Percentiles rank a stretch among this genome's conserved stretches.
Conservation (phyloP, 352 stramenopile genomes). For the Pythium brassicae region DNA sequence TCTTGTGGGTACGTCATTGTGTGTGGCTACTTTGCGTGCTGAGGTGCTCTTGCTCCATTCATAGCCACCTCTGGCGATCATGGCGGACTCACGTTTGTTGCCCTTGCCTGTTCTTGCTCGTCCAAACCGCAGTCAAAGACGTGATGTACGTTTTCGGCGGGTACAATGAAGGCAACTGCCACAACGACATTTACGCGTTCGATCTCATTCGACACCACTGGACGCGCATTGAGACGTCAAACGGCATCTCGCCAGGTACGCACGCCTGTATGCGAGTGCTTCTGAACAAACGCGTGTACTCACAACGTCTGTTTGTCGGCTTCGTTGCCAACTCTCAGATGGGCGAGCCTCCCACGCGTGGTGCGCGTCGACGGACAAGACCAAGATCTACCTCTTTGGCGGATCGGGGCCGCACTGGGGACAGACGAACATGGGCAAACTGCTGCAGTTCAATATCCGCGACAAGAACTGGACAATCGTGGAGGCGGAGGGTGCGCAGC, state of each 20-base stretch:
- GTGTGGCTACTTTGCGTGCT: too few relatives aligned
- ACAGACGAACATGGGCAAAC: conserved; percentile 85
- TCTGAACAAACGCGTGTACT: background rate
- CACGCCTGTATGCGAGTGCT: background rate
- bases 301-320: background rate
- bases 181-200: conserved; percentile 84
- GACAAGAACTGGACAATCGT: conserved; percentile 83
- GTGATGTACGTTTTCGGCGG: conserved; percentile 83
- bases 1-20: conserved; percentile 70
- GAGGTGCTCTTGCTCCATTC: too few relatives aligned
- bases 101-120: background rate
- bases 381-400: conserved; percentile 76
- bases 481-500: conserved; percentile 53
- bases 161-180: conserved; percentile 84
- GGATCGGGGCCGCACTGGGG: conserved; percentile 77
- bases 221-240: conserved; percentile 68
- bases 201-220: conserved; percentile 78
- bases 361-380: conserved; percentile 69
- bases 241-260: conserved; percentile 65
- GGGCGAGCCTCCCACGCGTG: conserved; percentile 71
- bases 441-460: conserved; percentile 73
- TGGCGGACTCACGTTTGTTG: background rate
- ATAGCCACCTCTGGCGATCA: too few relatives aligned
- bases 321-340: conserved; percentile 21
- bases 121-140: conserved; percentile 63